Conservation (phyloP, 345 rosid species). For the Laguncularia racemosa region DNA sequence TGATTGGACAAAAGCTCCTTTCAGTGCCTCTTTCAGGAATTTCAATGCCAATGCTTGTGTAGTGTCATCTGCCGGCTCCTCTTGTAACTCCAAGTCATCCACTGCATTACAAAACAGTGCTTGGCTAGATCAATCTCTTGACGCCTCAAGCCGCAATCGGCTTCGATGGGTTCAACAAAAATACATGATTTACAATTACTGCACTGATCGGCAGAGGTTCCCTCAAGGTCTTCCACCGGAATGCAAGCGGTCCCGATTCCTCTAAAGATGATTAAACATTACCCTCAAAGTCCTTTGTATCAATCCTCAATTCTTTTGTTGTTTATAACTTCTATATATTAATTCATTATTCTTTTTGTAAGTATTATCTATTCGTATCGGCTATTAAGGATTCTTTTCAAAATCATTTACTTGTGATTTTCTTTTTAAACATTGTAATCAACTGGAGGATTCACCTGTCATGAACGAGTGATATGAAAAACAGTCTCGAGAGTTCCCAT, state of each 20-base stretch:
- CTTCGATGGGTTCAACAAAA: conserved; percentile 49
- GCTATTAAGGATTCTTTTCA: too few relatives aligned
- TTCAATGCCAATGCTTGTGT: conserved; percentile 39
- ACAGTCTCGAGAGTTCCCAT: too few relatives aligned
- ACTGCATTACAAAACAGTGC: not conserved
- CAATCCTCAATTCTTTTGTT: too few relatives aligned
- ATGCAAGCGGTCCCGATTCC: conserved; percentile 15
- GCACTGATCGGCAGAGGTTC: conserved; percentile 39
- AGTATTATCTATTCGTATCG: too few relatives aligned
- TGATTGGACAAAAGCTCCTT: conserved; percentile 52
- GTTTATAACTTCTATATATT: too few relatives aligned
- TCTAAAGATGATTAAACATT: too few relatives aligned
- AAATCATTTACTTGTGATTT: too few relatives aligned
- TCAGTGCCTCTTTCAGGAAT: conserved; percentile 44
- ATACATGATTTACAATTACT: conserved; percentile 52
- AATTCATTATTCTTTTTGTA: too few relatives aligned
- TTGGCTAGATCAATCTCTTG: conserved; percentile 38
- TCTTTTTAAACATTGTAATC: too few relatives aligned
- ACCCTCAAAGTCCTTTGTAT: too few relatives aligned
- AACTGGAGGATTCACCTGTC: too few relatives aligned
- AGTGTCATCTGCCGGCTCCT: conserved; percentile 24
- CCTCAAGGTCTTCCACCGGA: conserved; percentile 50
- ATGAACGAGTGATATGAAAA: too few relatives aligned
- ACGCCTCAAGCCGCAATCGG: conserved; percentile 18
- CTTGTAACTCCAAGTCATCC: conserved; percentile 13